Percentiles rank a stretch among this genome's conserved stretches.
These are phyloP conservation scores for Melanogaster broomeanus DNA, from an alignment of 768 basidiomycete species.

Conservation along the genomic window DNA sequence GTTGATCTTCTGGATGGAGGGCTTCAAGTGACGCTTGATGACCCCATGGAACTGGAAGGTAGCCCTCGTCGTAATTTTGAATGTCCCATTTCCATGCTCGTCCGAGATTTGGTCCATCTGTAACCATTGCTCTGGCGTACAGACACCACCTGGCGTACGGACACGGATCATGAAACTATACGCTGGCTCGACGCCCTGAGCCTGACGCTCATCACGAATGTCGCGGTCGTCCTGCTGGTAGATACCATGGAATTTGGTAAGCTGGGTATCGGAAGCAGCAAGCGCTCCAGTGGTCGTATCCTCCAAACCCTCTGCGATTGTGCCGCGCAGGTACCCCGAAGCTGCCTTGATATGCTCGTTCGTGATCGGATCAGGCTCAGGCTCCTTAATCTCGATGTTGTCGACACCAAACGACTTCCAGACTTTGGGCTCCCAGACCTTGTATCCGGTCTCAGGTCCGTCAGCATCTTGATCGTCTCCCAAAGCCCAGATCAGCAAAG, in stretches of 20 bases:
- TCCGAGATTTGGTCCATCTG: slow-evolving; percentile 96
- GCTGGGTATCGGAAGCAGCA: slow-evolving; percentile 85
- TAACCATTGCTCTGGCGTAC: slow-evolving; percentile 89
- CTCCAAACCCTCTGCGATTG: slow-evolving; percentile 87
- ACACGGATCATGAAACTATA: slow-evolving; percentile 99
- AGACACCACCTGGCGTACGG: slow-evolving; percentile 95
- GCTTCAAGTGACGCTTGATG: slow-evolving; percentile 95
- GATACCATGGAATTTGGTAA: slow-evolving; percentile 98
- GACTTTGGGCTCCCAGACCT: slow-evolving; percentile 86
- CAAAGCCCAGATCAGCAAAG: slow-evolving; percentile 72
- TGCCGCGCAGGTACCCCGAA: slow-evolving; percentile 90
- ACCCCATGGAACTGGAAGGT: slow-evolving; percentile 99
- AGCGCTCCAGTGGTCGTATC: slow-evolving; percentile 90
- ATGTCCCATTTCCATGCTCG: slow-evolving; percentile 88
- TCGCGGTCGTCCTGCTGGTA: slow-evolving; percentile 98
- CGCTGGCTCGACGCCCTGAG: slow-evolving; percentile 91
- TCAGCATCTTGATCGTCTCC: slow-evolving; percentile 98
- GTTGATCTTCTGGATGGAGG: slow-evolving; percentile 96
- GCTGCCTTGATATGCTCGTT: slow-evolving; percentile 99
- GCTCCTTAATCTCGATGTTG: slow-evolving; percentile 81
- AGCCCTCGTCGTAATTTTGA: slow-evolving; percentile 96
- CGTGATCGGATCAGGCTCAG: slow-evolving; percentile 95
- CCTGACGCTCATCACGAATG: slow-evolving; percentile 94
- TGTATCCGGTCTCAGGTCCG: slow-evolving; percentile 95
- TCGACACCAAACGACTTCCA: slow-evolving; percentile 98